Conservation (phyloP, 208 protist genomes). For the Trypanosoma scelopori region DNA sequence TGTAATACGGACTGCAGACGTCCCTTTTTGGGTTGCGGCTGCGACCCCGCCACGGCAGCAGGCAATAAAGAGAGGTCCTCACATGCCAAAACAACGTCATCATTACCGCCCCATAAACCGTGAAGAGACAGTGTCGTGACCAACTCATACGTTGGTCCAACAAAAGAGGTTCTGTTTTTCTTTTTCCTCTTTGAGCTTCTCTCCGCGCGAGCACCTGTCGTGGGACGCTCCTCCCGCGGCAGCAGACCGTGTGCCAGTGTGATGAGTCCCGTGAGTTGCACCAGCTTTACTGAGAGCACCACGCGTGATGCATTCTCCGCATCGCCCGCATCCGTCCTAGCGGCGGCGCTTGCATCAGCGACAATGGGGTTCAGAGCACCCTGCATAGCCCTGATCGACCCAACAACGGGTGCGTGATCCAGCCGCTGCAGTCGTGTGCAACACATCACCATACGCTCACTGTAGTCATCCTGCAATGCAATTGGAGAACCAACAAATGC, state of each 20-base stretch:
- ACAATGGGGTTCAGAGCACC: background rate
- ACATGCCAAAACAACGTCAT: constrained; percentile 4
- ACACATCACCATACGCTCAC: constrained; percentile 30
- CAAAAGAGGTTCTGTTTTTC: constrained; percentile 25
- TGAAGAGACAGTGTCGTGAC: constrained; percentile 23
- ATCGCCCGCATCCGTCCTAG: background rate
- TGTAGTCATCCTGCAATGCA: constrained; percentile 63
- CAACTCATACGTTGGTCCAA: constrained; percentile 39
- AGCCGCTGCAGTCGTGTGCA: constrained; percentile 61
- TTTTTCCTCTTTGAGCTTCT: constrained; percentile 13
- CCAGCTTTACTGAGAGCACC: constrained; percentile 36
- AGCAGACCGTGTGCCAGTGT: constrained; percentile 31
- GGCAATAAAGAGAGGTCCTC: constrained; percentile 12
- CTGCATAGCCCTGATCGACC: background rate
- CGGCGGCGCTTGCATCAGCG: background rate
- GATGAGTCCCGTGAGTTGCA: constrained; percentile 41
- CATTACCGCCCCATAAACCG: constrained; percentile 34
- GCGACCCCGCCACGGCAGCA: background rate
- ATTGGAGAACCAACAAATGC: constrained; percentile 71
- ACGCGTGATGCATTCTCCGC: constrained; percentile 21
- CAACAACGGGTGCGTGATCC: constrained; percentile 37
- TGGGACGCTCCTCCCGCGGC: constrained; percentile 10
- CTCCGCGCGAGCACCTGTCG: background rate
- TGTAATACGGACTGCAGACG: background rate
- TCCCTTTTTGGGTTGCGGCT: background rate